Evolutionary conservation across 164 flowering plant genomes (phyloP).

Genomic region (Vitis rotundifolia): DNA sequence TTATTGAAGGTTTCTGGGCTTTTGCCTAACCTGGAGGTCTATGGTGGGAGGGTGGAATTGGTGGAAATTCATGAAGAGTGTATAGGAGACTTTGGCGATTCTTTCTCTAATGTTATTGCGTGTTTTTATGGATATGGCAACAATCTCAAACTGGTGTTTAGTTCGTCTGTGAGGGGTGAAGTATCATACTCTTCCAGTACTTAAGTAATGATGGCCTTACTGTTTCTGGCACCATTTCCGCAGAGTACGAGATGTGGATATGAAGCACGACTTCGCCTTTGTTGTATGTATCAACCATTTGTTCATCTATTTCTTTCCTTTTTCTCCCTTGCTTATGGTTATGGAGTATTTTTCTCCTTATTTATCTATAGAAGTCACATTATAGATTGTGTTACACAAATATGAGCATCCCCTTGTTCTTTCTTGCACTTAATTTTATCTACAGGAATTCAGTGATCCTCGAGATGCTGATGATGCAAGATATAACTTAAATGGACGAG

Average conservation of each 20-base stretch:
- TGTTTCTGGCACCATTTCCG: conserved; percentile 84
- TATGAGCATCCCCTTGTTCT: conserved; percentile 22
- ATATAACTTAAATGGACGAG: conserved; percentile 46
- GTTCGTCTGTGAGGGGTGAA: conserved; percentile 71
- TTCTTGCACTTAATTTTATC: neutral
- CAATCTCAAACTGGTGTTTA: conserved; percentile 80
- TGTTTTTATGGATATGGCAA: conserved; percentile 81
- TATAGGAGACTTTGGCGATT: conserved; percentile 85
- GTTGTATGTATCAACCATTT: conserved; percentile 56
- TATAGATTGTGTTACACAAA: conserved; percentile 5
- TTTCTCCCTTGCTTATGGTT: neutral
- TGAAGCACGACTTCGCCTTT: conserved; percentile 88
- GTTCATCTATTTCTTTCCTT: neutral
- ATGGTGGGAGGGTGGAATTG: conserved; percentile 57
- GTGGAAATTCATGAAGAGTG: conserved; percentile 68
- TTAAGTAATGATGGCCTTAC: conserved; percentile 87
- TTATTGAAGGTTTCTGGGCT: conserved; percentile 57
- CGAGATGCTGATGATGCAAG: conserved; percentile 94
- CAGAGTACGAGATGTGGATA: conserved; percentile 96
- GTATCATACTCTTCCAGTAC: conserved; percentile 63
- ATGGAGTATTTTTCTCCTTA: neutral
- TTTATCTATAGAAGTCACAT: neutral
- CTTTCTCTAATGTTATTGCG: conserved; percentile 77
- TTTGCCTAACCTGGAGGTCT: conserved; percentile 53
- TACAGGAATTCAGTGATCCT: conserved; percentile 79